Base-by-base conservation (phyloP, 2,329 filamentous ascomycete genomes). In the Huntiella savannae region DNA sequence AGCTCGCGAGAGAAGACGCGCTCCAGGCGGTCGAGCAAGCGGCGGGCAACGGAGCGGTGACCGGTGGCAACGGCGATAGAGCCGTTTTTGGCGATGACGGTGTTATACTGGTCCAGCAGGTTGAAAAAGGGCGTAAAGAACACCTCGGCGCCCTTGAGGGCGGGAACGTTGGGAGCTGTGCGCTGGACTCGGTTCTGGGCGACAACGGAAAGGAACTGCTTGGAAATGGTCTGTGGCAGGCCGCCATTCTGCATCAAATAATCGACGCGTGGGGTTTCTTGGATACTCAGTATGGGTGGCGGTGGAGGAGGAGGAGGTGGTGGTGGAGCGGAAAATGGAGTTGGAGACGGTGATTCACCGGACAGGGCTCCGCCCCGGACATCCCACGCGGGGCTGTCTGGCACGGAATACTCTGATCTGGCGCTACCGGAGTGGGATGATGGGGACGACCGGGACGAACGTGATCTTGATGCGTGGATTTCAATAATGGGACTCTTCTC, bases 1-100 rank as follows among this genome's bases (percentile, higher is more conserved):
- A 98, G 78, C 56, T 96, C 88, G 50, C 91, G 73, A 2, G 86
- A 87, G 61, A 98, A 96, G 6, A 98, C 86, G 48, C 88, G 84
- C 58, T 95, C 88, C 3, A 98, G 68, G 34, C 91, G 77, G 61
- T 98, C 88, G 4, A 96, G 71, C 17, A 96, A 64, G 44, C 87
- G 75, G 4, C 91, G 77, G 3, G 91, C 91, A n/a, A 96, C 82
- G 0, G 88, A 95, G 46, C 84, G 77, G 60, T 96, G 94, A 4
- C 91, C 91, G 0, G 88, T 96, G 12, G 91, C 91, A 1, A 96
- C 91, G 2, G 91, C 91, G 4, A 98, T 66, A 0, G 88, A 96
- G 3, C 91, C 91, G 54, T 82, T 84, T 52, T 81, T 86, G 37
- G 71, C 67, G 52, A 96, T 70, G 3, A 98, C 87, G 3, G 74